Percentiles rank a stretch among this genome's conserved stretches.
These are phyloP conservation scores for Coemansia sp. DNA, from an alignment of 192 early-diverging fungal species.

Conservation along the genomic window DNA sequence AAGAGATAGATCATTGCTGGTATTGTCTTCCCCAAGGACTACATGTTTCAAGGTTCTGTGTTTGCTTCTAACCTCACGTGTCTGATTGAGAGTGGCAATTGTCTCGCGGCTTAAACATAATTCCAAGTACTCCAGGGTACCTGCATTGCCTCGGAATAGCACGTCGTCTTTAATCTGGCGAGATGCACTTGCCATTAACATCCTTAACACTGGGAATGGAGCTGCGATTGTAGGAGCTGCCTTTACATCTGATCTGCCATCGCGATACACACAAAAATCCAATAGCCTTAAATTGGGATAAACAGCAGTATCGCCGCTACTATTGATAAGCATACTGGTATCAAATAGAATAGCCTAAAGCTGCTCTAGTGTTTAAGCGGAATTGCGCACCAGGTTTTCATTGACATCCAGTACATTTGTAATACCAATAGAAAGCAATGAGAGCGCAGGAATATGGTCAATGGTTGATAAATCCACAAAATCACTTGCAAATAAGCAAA, in stretches of 20 bases:
- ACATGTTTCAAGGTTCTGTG: too few relatives aligned
- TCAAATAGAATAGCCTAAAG: too few relatives aligned
- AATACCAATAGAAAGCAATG: background rate
- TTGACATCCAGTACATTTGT: background rate
- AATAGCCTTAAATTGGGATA: background rate
- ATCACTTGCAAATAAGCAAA: background rate
- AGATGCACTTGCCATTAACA: background rate
- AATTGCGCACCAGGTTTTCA: background rate
- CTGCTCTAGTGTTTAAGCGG: background rate
- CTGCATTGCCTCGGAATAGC: constrained; percentile 3
- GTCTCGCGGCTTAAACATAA: background rate
- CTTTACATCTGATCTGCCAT: too few relatives aligned
- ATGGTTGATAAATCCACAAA: background rate
- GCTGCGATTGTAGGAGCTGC: background rate
- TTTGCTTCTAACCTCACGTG: background rate
- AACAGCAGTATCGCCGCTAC: too few relatives aligned
- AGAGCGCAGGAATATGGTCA: background rate
- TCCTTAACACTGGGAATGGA: background rate
- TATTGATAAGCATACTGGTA: too few relatives aligned
- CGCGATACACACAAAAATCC: background rate
- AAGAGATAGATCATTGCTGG: too few relatives aligned
- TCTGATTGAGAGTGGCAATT: background rate
- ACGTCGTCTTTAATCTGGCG: constrained; percentile 2
- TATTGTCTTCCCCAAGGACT: too few relatives aligned
- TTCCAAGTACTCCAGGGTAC: background rate